These are phyloP conservation scores for Aspergillus asperescens DNA, from an alignment of 495 filamentous ascomycete species.

Conservation along the genomic window DNA sequence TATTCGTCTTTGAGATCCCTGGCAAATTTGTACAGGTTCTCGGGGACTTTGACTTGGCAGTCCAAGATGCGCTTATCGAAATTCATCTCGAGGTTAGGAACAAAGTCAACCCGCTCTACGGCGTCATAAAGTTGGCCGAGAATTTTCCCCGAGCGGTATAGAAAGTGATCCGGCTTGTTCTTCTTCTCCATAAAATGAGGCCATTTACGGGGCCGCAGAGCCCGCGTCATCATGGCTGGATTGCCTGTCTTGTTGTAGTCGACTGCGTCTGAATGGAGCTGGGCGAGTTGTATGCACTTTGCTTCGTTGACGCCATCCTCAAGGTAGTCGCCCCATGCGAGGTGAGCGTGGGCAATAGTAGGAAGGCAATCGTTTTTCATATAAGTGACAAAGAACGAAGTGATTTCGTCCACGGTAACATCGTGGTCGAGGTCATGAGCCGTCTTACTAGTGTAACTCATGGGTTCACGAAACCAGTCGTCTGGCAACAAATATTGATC, in stretches of 20 bases:
- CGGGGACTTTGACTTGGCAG: slow-evolving; percentile 48
- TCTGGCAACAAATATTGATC: slow-evolving; percentile 67
- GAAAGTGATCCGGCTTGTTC: slow-evolving; percentile 39
- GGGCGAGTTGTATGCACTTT: slow-evolving; percentile 71
- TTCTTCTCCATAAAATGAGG: slow-evolving; percentile 92
- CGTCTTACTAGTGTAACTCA: slow-evolving; percentile 59
- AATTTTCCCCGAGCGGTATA: slow-evolving; percentile 64
- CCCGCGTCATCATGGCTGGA: slow-evolving; percentile 59
- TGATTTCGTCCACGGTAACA: slow-evolving; percentile 65
- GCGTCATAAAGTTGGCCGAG: slow-evolving; percentile 81
- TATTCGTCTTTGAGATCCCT: slow-evolving; percentile 68
- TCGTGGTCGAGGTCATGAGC: slow-evolving; percentile 48
- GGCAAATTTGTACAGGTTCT: slow-evolving; percentile 52
- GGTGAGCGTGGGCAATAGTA: slow-evolving; percentile 75
- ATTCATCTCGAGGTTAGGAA: slow-evolving; percentile 57
- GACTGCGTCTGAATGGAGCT: slow-evolving; percentile 83
- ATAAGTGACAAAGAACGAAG: slow-evolving; percentile 80
- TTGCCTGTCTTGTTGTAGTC: slow-evolving; percentile 90
- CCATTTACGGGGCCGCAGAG: slow-evolving; percentile 55
- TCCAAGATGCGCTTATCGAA: slow-evolving; percentile 78
- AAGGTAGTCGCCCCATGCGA: slow-evolving; percentile 67
- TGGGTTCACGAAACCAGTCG: slow-evolving; percentile 65
- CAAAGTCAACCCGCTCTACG: slow-evolving; percentile 62
- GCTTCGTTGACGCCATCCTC: slow-evolving; percentile 57
- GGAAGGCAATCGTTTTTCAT: slow-evolving; percentile 88